Base-by-base conservation (phyloP, 352 stramenopile species). In the Elongisporangium senticosum region DNA sequence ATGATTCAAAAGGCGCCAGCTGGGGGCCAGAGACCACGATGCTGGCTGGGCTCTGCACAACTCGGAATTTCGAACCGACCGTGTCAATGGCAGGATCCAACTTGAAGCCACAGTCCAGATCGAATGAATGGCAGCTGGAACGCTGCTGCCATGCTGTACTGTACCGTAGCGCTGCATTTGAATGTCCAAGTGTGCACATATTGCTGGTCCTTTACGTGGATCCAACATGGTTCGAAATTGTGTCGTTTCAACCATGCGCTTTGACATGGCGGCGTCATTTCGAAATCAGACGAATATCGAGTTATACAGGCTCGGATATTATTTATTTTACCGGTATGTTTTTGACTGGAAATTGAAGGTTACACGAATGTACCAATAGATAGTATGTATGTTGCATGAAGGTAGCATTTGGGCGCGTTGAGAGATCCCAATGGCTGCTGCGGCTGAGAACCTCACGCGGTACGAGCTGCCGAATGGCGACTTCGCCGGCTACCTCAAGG, bases 401-500 rank as follows among this genome's bases (percentile, higher is more conserved):
- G 33, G 33, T 43, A 7, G 26, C 7, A 2, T 6, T 4, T 43
- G 1, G 23, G 5, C 33, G 33, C 33, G 8, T 11, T 37, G 8
- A 11, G 26, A 43, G 10, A 43, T 7, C 7, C 2, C 13, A 7
- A 43, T 43, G 33, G 33, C 33, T 43, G 33, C 33, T 43, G 33
- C 33, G 33, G 33, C 33, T 43, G 55, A 49, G 54, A 75, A 71
- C 55, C 59, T 74, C 37, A 53, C 65, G 64, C 68, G 79, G 61
- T 90, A 79, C 58, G 70, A 79, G 23, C 74, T 93, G 53, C 74
- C 79, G 14, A 67, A 76, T 51, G 80, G 71, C 40, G 83, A 93
- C 70, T 87, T 93, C 23, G 77, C 71, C 55, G 53, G 71, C 48
- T 93, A 86, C 55, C 68, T 93, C 8, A 83, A 89, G 53, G 83